These are phyloP conservation scores for Borealophlyctis nickersoniae DNA, from an alignment of 192 early-diverging fungal species.

Conservation along the genomic window DNA sequence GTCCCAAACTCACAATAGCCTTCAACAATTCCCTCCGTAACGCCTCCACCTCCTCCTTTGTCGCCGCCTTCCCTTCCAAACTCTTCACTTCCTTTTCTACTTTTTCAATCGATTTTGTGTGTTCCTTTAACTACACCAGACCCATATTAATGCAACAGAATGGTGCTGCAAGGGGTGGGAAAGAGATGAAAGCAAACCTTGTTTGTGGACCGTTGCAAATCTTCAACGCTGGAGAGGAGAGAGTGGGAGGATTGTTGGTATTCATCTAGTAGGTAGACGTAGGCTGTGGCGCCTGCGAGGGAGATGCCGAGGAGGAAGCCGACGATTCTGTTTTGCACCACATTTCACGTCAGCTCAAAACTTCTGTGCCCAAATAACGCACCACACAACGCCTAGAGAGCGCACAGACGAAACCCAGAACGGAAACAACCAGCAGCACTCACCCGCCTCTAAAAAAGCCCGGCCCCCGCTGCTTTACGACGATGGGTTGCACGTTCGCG, in stretches of 20 bases:
- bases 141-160: too few species aligned
- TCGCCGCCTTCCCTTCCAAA: slow-evolving; percentile 56
- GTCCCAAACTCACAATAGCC: slow-evolving; percentile 27
- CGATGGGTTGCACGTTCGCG: not conserved
- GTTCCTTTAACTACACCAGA: slow-evolving; percentile 64
- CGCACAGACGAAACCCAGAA: not conserved
- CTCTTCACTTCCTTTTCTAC: slow-evolving; percentile 64
- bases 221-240: slow-evolving; percentile 73
- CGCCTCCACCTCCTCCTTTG: slow-evolving; percentile 43
- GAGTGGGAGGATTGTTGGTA: slow-evolving; percentile 71
- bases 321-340: slow-evolving; percentile 2
- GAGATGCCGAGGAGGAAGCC: slow-evolving; percentile 25
- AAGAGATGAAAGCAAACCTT: slow-evolving; percentile 51
- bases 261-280: slow-evolving; percentile 83
- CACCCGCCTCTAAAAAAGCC: not conserved
- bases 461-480: not conserved
- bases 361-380: not conserved
- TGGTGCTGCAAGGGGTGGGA: not conserved
- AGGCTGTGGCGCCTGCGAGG: slow-evolving; percentile 49
- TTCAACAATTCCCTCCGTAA: slow-evolving; percentile 39
- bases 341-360: not conserved
- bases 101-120: slow-evolving; percentile 74
- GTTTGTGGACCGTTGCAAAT: slow-evolving; percentile 71
- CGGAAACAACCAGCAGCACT: not conserved
- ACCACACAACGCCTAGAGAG: not conserved